Evolutionary conservation across 2,329 filamentous ascomycete genomes (phyloP).

Genomic region (Phaeosphaeriaceae sp.): DNA sequence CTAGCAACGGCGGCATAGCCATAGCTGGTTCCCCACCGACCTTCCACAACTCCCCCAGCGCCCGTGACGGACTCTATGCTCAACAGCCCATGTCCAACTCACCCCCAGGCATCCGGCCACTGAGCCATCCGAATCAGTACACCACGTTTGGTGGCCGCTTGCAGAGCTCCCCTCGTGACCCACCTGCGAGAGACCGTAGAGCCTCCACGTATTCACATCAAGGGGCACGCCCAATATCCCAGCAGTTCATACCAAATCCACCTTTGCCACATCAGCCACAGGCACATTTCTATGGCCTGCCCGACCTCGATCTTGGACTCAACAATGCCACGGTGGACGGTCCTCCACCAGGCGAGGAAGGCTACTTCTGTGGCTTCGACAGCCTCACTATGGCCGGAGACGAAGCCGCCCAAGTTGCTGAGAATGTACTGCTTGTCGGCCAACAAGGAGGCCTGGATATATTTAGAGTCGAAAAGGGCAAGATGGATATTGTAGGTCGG

Average conservation of each 20-base stretch:
- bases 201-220: conserved; percentile 62
- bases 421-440: conserved; percentile 76
- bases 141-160: conserved; percentile 50
- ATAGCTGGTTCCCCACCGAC: conserved; percentile 55
- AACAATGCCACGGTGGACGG: conserved; percentile 54
- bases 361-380: conserved; percentile 84
- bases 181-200: conserved; percentile 50
- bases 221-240: conserved; percentile 49
- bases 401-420: conserved; percentile 52
- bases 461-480: conserved; percentile 73
- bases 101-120: conserved; percentile 42
- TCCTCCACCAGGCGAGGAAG: conserved; percentile 69
- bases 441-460: conserved; percentile 82
- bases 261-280: conserved; percentile 77
- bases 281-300: conserved; percentile 76
- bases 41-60: conserved; percentile 43
- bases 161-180: conserved; percentile 41
- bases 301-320: conserved; percentile 71
- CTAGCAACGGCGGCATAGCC: conserved; percentile 48
- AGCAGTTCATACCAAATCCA: conserved; percentile 59
- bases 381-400: conserved; percentile 60
- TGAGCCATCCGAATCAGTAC: conserved; percentile 57
- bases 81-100: conserved; percentile 51
- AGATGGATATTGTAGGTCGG: conserved; percentile 71
- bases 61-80: conserved; percentile 37